Evolutionary conservation across 192 early-diverging fungal genomes (phyloP).

Genomic region (Chytriomyces confervae): DNA sequence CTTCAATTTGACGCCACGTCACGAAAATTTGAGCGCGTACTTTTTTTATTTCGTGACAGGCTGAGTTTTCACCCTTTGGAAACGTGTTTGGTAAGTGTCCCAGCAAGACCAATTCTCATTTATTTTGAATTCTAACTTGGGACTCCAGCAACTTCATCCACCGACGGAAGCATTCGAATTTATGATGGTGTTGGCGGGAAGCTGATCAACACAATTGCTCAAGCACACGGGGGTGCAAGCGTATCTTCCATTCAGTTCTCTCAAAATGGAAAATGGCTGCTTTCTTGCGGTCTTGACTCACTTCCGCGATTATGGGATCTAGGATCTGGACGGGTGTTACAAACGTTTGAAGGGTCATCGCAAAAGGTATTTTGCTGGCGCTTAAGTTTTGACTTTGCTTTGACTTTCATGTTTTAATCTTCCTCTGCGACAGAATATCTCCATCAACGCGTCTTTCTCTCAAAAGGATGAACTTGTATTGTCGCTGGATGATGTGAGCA

Average conservation of each 20-base stretch:
- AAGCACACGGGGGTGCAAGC: slow-evolving; percentile 76
- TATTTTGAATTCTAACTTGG: slow-evolving; percentile 15
- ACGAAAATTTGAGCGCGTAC: background rate
- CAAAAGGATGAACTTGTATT: slow-evolving; percentile 72
- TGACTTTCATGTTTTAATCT: slow-evolving; percentile 4
- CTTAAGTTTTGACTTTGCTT: too few species aligned
- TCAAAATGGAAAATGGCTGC: slow-evolving; percentile 73
- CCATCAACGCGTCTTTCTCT: slow-evolving; percentile 59
- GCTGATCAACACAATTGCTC: slow-evolving; percentile 75
- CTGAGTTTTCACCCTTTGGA: slow-evolving; percentile 75
- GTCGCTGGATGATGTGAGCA: slow-evolving; percentile 58
- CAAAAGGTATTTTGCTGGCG: slow-evolving; percentile 45
- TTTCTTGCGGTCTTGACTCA: slow-evolving; percentile 83
- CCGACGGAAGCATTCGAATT: slow-evolving; percentile 85
- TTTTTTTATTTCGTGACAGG: slow-evolving; percentile 51
- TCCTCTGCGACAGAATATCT: background rate
- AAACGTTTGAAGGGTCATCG: slow-evolving; percentile 73
- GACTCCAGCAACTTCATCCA: slow-evolving; percentile 62
- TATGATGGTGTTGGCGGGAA: slow-evolving; percentile 83
- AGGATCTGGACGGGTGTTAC: slow-evolving; percentile 70
- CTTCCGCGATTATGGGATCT: slow-evolving; percentile 82
- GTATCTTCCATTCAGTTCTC: slow-evolving; percentile 80
- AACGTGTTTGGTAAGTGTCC: slow-evolving; percentile 63
- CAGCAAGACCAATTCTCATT: background rate
- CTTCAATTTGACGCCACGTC: background rate